These are phyloP conservation scores for Talaromyces borbonicus DNA, from an alignment of 495 filamentous ascomycete genomes.

Conservation along the genomic window DNA sequence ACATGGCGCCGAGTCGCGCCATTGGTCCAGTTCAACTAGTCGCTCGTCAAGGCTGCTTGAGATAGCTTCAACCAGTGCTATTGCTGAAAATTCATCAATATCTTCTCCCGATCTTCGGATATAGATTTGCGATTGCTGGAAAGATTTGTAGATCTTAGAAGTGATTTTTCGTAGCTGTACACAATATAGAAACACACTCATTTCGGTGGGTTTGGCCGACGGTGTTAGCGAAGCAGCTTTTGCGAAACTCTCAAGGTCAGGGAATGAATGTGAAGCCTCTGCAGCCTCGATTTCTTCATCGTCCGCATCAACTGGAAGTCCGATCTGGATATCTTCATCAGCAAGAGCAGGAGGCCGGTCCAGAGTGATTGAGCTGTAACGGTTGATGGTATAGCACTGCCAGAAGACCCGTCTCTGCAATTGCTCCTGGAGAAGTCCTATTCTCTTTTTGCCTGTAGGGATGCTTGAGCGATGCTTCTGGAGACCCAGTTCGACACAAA, in stretches of 20 bases:
- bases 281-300: constrained; percentile 22
- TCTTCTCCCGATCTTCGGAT: neutral
- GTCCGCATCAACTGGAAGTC: constrained; percentile 18
- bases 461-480: constrained; percentile 9
- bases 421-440: constrained; percentile 15
- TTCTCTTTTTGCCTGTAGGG: neutral
- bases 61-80: constrained; percentile 13
- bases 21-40: constrained; percentile 13
- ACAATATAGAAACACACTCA: constrained; percentile 17
- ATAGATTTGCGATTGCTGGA: constrained; percentile 7
- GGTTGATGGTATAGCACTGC: constrained; percentile 23
- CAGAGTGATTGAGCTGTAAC: constrained; percentile 22
- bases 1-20: constrained; percentile 13
- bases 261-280: constrained; percentile 12
- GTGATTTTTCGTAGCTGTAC: constrained; percentile 19
- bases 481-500: constrained; percentile 20
- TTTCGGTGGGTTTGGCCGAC: constrained; percentile 12
- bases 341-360: constrained; percentile 17
- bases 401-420: constrained; percentile 20
- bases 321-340: constrained; percentile 15
- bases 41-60: constrained; percentile 11
- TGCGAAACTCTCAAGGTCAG: constrained; percentile 13
- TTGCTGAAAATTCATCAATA: constrained; percentile 7
- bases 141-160: constrained; percentile 13
- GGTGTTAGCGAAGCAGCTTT: constrained; percentile 4